Conservation (phyloP, 805 yeast species). For the Isabelozyma pseudorhagii region DNA sequence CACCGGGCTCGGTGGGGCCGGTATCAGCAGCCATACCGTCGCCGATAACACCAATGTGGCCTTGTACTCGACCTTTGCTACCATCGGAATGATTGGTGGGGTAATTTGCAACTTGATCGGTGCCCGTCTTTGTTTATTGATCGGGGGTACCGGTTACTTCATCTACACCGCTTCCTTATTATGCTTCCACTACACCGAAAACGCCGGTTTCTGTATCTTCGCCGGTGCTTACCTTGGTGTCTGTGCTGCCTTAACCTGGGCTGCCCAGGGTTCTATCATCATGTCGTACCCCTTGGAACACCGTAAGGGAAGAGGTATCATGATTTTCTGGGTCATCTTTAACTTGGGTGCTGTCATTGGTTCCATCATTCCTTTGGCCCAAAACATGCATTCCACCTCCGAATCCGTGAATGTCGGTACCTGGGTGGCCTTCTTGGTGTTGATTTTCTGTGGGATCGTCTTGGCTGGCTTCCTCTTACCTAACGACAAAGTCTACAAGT, state of each 20-base stretch:
- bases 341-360: slow-evolving; percentile 64
- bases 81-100: slow-evolving; percentile 58
- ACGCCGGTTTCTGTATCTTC: slow-evolving; percentile 50
- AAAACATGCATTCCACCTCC: slow-evolving; percentile 40
- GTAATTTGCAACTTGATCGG: slow-evolving; percentile 52
- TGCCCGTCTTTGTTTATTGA: slow-evolving; percentile 37
- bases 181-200: slow-evolving; percentile 43
- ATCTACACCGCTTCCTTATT: slow-evolving; percentile 52
- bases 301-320: slow-evolving; percentile 50
- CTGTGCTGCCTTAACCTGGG: slow-evolving; percentile 56
- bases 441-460: slow-evolving; percentile 46
- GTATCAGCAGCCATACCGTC: slow-evolving; percentile 33
- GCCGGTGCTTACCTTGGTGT: slow-evolving; percentile 58
- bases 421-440: slow-evolving; percentile 50
- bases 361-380: slow-evolving; percentile 53
- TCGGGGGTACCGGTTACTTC: slow-evolving; percentile 57
- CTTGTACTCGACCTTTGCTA: slow-evolving; percentile 52
- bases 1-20: slow-evolving; percentile 49
- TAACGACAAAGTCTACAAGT: slow-evolving; percentile 44
- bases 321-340: slow-evolving; percentile 59
- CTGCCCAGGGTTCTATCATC: slow-evolving; percentile 56
- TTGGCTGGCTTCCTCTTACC: slow-evolving; percentile 49
- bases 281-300: slow-evolving; percentile 57
- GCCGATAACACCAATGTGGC: slow-evolving; percentile 52
- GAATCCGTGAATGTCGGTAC: slow-evolving; percentile 46